These are phyloP conservation scores for Dendrobium officinale DNA, from an alignment of 106 monocot species.

Conservation along the genomic window DNA sequence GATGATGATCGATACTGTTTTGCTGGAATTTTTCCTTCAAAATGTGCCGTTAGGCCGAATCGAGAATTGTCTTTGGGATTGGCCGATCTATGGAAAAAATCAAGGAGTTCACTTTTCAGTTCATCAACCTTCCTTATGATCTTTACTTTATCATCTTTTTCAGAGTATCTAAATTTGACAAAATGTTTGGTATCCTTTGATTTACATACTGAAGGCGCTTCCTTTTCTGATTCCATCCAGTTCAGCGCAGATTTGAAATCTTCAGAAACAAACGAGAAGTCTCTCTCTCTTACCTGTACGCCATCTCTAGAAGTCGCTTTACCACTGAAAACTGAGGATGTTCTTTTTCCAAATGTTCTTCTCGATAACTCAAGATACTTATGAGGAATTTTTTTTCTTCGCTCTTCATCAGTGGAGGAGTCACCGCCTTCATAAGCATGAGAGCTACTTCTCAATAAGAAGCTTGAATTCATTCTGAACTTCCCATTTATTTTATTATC, in stretches of 20 bases:
- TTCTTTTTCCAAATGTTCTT: slow-evolving; percentile 15
- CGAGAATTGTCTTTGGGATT: slow-evolving; percentile 6
- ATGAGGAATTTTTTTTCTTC: background rate
- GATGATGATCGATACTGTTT: background rate
- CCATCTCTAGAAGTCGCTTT: slow-evolving; percentile 2
- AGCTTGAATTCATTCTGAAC: background rate
- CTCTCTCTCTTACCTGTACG: slow-evolving; percentile 6
- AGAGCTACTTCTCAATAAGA: background rate
- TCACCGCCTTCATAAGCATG: slow-evolving; percentile 17
- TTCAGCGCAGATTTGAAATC: slow-evolving; percentile 24
- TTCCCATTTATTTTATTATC: background rate
- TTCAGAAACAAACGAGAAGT: slow-evolving; percentile 31
- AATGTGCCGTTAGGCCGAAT: background rate
- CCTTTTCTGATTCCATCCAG: slow-evolving; percentile 2
- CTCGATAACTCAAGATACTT: slow-evolving; percentile 9
- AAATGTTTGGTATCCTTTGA: slow-evolving; percentile 8
- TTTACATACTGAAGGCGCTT: background rate
- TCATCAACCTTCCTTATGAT: slow-evolving; percentile 67
- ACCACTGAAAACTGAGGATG: background rate
- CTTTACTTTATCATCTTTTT: slow-evolving; percentile 29
- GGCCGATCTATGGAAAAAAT: slow-evolving; percentile 20
- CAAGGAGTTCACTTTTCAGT: slow-evolving; percentile 50
- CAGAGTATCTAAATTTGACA: slow-evolving; percentile 10
- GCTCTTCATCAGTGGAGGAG: slow-evolving; percentile 11
- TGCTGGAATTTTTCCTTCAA: background rate